Base-by-base conservation (phyloP, 345 rosid genomes). In the Citrus cavaleriei region DNA sequence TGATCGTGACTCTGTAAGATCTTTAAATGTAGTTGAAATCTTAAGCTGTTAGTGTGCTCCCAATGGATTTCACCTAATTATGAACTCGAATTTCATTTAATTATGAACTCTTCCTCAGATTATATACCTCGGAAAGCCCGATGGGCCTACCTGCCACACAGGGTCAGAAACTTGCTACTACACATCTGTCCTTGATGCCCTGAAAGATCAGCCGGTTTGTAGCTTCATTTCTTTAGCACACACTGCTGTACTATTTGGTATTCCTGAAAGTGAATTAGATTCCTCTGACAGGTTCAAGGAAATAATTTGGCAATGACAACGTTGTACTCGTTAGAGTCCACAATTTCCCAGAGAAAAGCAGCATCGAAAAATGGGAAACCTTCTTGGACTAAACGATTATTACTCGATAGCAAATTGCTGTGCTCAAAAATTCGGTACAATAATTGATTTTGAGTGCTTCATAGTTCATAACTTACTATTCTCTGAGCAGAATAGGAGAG, bases 121-220 rank as follows among this genome's bases (percentile, higher is more conserved):
- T 81, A 90, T 96, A 60, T 96, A 96, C 83, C 97, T 93, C 1
- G 97, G 97, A 66, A 90, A 93, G 73, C 97, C 97, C 22, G 97
- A 90, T 84, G 98, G 98, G 12, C 97, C 99, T 57, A 90, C 95
- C 42, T 96, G 99, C 81, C 99, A 96, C 84, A 96, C 98, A 0
- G 99, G 98, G 3, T 85, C 91, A 25, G 95, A 93, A 81, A 96
- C 98, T 40, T 94, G 99, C 84, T 94, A 93, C 83, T 93, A 84
- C 72, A 86, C 95, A 46, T 89, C 74, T 21, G 74, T 30, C 55
- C 2, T 19, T 54, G 74, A 71, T 71, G 16, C 22, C 13, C 37
- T 71, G 64, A 89, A 87, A 71, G 69, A 86, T 54, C 81, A 88
- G 10, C 82, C 89, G 92, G 98, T 95, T 65, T 7, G 68, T 65